Conservation (phyloP, 2,329 filamentous ascomycete species). For the Fusarium tjaetaba region DNA sequence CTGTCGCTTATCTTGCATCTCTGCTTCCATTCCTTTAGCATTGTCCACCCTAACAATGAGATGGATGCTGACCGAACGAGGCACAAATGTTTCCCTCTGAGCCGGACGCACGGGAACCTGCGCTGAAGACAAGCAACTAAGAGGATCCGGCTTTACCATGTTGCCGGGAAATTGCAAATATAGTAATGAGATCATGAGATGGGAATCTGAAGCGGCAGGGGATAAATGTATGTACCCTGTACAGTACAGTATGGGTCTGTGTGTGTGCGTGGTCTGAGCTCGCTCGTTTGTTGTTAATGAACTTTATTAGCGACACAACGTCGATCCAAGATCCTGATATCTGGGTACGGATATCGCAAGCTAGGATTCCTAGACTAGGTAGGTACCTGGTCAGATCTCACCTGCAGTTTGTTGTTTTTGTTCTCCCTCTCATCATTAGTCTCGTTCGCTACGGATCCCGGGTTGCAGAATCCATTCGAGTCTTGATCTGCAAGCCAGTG, state of each 20-base stretch:
- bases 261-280: background rate
- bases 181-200: background rate
- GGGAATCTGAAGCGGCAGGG: background rate
- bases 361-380: background rate
- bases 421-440: background rate
- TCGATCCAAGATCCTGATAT: constrained; percentile 10
- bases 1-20: background rate
- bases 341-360: background rate
- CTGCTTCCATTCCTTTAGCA: background rate
- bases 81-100: constrained; percentile 3
- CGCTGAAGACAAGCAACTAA: background rate
- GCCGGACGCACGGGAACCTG: background rate
- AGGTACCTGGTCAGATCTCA: constrained; percentile 4
- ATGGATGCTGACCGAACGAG: background rate
- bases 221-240: background rate
- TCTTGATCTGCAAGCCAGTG: constrained; percentile 11
- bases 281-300: background rate
- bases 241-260: background rate
- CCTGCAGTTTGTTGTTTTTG: background rate
- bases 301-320: constrained; percentile 8
- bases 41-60: background rate
- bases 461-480: background rate
- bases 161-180: constrained; percentile 15
- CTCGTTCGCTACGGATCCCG: background rate
- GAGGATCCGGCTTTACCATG: constrained; percentile 6